phyloP scores from a whole-genome alignment of 176 grass and related monocot species.

The Carex scoparia region DNA sequence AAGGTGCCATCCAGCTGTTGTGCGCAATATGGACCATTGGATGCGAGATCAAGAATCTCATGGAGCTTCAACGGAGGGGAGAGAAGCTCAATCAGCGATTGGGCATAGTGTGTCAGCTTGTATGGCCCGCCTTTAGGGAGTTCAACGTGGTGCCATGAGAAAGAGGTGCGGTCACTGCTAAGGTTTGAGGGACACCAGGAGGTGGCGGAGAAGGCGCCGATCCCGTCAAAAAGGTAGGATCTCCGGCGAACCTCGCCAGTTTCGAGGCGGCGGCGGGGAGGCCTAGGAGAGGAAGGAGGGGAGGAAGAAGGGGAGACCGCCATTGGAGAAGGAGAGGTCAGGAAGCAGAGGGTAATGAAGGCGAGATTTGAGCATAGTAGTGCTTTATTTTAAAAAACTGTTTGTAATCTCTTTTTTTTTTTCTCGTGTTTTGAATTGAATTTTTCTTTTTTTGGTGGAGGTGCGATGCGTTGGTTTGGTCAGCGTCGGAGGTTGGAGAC shows the following conservation, averaged over 20 bases:
- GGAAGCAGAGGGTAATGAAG: not conserved
- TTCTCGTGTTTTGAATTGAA: not conserved
- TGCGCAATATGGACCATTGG: conserved; percentile 67
- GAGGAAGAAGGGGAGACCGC: conserved; percentile 11
- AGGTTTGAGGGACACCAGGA: not conserved
- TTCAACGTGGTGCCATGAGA: conserved; percentile 89
- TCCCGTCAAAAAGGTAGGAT: conserved; percentile 57
- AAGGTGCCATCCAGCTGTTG: conserved; percentile 41
- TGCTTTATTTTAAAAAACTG: not conserved
- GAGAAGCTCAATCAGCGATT: conserved; percentile 72
- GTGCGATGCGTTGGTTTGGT: conserved; percentile 3
- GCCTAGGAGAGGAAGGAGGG: conserved; percentile 1
- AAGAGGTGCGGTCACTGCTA: not conserved
- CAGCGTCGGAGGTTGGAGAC: not conserved
- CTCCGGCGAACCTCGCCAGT: conserved; percentile 50
- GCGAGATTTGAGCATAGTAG: conserved; percentile 23
- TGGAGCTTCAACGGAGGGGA: conserved; percentile 86
- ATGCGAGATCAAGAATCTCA: conserved; percentile 78
- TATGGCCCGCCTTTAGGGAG: conserved; percentile 41
- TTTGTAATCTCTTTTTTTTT: not conserved
- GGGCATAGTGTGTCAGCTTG: conserved; percentile 65
- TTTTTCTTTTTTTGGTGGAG: conserved; percentile 20
- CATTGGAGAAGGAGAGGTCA: conserved; percentile 9
- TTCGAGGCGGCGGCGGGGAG: conserved; percentile 14
- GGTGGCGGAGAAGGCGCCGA: conserved; percentile 36